Conservation (phyloP, 805 yeast species). For the Saccharomyces mikatae region DNA sequence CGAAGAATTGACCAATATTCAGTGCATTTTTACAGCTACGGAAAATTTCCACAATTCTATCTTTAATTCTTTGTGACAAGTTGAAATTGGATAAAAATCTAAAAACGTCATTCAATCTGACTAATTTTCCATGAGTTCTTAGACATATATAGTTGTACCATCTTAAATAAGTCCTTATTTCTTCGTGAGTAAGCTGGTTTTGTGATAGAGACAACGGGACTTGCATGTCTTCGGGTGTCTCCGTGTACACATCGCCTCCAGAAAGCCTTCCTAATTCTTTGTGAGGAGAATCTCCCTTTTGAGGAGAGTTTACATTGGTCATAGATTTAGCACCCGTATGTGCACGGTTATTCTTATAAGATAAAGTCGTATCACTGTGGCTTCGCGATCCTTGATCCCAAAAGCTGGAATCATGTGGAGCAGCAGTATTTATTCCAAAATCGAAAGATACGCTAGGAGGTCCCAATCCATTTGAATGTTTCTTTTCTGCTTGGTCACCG, state of each 20-base stretch:
- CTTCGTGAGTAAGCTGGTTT: slow-evolving; percentile 65
- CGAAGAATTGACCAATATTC: slow-evolving; percentile 87
- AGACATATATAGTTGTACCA: slow-evolving; percentile 87
- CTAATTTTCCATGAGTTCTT: slow-evolving; percentile 57
- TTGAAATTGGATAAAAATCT: slow-evolving; percentile 70
- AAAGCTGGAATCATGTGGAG: not conserved
- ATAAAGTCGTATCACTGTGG: slow-evolving; percentile 3
- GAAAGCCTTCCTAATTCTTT: not conserved
- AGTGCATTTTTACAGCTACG: slow-evolving; percentile 46
- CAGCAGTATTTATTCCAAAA: slow-evolving; percentile 9
- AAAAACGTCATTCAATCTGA: slow-evolving; percentile 71
- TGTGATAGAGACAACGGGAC: slow-evolving; percentile 60
- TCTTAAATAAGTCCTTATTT: slow-evolving; percentile 75
- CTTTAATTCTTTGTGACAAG: slow-evolving; percentile 43
- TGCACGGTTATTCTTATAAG: not conserved
- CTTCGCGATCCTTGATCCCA: slow-evolving; percentile 1
- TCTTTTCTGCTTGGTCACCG: slow-evolving; percentile 9
- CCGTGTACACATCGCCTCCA: slow-evolving; percentile 10
- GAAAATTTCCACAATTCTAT: slow-evolving; percentile 44
- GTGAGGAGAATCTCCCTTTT: not conserved
- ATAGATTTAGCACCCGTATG: not conserved
- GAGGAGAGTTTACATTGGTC: not conserved
- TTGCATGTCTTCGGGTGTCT: slow-evolving; percentile 32
- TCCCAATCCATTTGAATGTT: slow-evolving; percentile 16
- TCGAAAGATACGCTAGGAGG: slow-evolving; percentile 51